Percentiles rank a stretch among this genome's conserved stretches.
Conservation (phyloP, 2,329 filamentous ascomycete species). For the Apiospora phragmitis region DNA sequence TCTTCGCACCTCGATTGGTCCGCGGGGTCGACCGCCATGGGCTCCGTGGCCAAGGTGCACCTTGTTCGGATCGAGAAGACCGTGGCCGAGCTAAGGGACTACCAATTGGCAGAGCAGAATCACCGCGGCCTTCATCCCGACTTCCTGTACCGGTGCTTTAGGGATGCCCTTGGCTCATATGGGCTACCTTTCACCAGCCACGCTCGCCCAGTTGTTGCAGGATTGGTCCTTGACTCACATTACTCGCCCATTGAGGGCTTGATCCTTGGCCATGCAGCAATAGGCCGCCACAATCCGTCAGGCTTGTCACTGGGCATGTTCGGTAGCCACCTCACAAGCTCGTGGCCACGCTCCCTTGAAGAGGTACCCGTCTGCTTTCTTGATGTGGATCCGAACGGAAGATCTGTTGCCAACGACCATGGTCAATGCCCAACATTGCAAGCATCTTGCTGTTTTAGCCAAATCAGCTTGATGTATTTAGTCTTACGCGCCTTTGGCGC, state of each 20-base stretch:
- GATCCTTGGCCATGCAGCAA: constrained; percentile 66
- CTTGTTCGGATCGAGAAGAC: constrained; percentile 66
- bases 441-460: neutral
- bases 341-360: constrained; percentile 69
- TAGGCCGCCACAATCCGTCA: constrained; percentile 52
- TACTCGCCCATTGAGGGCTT: constrained; percentile 61
- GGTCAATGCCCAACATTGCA: constrained; percentile 25
- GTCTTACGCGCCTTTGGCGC: neutral
- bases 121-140: constrained; percentile 54
- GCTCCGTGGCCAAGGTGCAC: constrained; percentile 70
- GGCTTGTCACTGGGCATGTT: constrained; percentile 69
- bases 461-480: neutral
- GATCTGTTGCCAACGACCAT: constrained; percentile 42
- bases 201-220: constrained; percentile 64
- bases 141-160: constrained; percentile 46
- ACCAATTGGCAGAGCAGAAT: constrained; percentile 67
- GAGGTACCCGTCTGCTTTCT: constrained; percentile 57
- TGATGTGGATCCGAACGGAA: constrained; percentile 37
- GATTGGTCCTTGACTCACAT: constrained; percentile 68
- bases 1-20: constrained; percentile 9
- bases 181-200: constrained; percentile 32
- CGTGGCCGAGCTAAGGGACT: constrained; percentile 63
- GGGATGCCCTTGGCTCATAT: constrained; percentile 46
- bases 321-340: constrained; percentile 69
- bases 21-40: constrained; percentile 41